Percentiles rank a stretch among this genome's conserved stretches.
These are phyloP conservation scores for Mycena metata DNA, from an alignment of 768 basidiomycete species.

Conservation along the genomic window DNA sequence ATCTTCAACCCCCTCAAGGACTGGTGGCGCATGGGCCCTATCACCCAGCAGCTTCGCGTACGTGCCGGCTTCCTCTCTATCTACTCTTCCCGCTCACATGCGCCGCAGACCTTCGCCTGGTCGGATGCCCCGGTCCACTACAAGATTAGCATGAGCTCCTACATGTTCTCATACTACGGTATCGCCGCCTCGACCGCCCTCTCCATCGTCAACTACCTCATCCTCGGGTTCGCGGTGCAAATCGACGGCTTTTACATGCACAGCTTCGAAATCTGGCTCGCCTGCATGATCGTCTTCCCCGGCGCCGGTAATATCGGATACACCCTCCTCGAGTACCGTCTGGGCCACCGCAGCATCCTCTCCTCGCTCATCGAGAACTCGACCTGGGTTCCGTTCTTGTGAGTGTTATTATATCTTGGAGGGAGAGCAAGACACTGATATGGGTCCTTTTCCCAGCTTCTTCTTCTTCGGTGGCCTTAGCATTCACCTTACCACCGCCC, in stretches of 20 bases:
- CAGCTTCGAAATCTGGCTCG: constrained; percentile 81
- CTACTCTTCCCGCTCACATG: not conserved
- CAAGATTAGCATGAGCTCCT: constrained; percentile 84
- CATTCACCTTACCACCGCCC: constrained; percentile 74
- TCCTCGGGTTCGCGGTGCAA: constrained; percentile 72
- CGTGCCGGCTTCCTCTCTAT: not conserved
- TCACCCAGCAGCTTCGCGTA: constrained; percentile 81
- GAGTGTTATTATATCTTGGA: constrained; percentile 46
- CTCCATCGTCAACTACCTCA: constrained; percentile 77
- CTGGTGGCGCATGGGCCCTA: constrained; percentile 86
- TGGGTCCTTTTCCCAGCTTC: constrained; percentile 59
- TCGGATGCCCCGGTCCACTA: constrained; percentile 83
- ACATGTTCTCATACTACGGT: constrained; percentile 75
- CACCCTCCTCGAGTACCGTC: constrained; percentile 77
- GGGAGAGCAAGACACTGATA: not conserved
- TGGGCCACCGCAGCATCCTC: constrained; percentile 67
- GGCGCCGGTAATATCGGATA: constrained; percentile 77
- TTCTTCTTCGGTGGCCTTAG: constrained; percentile 86
- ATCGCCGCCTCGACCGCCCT: constrained; percentile 74
- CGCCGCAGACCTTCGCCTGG: constrained; percentile 73
- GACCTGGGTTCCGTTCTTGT: constrained; percentile 83
- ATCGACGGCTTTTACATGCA: constrained; percentile 81
- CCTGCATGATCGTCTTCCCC: constrained; percentile 79
- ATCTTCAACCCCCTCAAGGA: constrained; percentile 86
- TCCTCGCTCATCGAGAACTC: constrained; percentile 69